Percentiles rank a stretch among this genome's conserved stretches.
Evolutionary conservation across 2,329 filamentous ascomycete genomes (phyloP).

Genomic region (Cladosporium sp.): DNA sequence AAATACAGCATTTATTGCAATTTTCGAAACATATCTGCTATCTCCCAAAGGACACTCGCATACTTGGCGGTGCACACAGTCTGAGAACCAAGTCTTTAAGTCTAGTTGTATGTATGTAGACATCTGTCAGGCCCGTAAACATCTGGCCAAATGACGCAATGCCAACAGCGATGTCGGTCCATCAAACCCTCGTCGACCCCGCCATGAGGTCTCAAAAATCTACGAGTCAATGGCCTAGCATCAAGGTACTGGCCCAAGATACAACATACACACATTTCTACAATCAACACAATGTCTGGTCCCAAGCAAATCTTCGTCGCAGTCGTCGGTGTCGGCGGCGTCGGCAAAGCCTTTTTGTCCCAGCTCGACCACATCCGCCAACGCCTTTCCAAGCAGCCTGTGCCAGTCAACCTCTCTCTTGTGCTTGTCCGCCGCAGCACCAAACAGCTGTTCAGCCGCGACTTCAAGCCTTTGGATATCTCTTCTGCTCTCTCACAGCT

Average conservation of each 20-base stretch:
- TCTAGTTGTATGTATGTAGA: neutral
- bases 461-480: slow-evolving; percentile 69
- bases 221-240: slow-evolving; percentile 7
- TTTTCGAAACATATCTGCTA: neutral
- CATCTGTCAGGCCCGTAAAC: neutral
- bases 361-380: slow-evolving; percentile 71
- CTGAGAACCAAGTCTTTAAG: neutral
- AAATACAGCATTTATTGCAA: neutral
- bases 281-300: slow-evolving; percentile 42
- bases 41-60: neutral
- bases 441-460: slow-evolving; percentile 72
- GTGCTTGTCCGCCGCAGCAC: slow-evolving; percentile 84
- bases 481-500: slow-evolving; percentile 63
- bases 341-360: slow-evolving; percentile 84
- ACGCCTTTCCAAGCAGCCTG: slow-evolving; percentile 52
- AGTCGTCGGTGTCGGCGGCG: slow-evolving; percentile 73
- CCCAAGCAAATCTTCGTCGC: slow-evolving; percentile 48
- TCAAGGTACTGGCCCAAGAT: neutral
- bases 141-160: slow-evolving; percentile 7
- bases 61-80: neutral
- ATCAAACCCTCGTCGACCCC: slow-evolving; percentile 1
- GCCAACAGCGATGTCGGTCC: neutral
- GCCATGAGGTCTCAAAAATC: slow-evolving; percentile 4
- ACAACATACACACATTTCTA: neutral
- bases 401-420: slow-evolving; percentile 70